Evolutionary conservation across 495 filamentous ascomycete genomes (phyloP).

Genomic region (Penicillium pulvis): DNA sequence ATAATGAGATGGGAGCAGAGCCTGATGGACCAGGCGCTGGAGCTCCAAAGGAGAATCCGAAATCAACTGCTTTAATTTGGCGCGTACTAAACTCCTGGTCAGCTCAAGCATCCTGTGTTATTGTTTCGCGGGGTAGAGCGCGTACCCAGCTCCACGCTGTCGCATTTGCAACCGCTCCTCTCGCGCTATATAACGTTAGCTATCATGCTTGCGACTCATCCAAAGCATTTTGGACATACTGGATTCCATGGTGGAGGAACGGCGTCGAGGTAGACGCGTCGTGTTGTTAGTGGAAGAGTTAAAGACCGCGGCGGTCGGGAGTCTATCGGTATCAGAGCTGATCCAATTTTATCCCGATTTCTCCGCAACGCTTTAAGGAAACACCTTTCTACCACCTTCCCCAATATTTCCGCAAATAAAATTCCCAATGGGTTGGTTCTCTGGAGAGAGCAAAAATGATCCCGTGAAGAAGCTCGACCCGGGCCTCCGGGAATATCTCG

Average conservation of each 20-base stretch:
- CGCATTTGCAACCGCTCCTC: constrained; percentile 59
- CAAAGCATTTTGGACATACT: constrained; percentile 34
- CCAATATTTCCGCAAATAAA: neutral
- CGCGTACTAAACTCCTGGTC: constrained; percentile 38
- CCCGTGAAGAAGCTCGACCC: constrained; percentile 84
- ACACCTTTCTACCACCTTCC: constrained; percentile 8
- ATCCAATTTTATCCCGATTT: constrained; percentile 36
- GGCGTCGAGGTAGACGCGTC: constrained; percentile 41
- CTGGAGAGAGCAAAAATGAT: constrained; percentile 59
- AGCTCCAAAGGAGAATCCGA: constrained; percentile 53
- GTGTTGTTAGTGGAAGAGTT: constrained; percentile 28
- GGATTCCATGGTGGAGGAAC: constrained; percentile 43
- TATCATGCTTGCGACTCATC: constrained; percentile 16
- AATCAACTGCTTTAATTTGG: constrained; percentile 50
- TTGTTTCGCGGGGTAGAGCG: constrained; percentile 37
- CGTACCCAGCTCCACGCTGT: constrained; percentile 61
- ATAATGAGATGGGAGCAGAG: constrained; percentile 19
- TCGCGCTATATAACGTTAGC: constrained; percentile 41
- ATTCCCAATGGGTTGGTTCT: constrained; percentile 68
- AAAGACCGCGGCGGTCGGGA: constrained; percentile 25
- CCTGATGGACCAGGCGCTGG: constrained; percentile 12
- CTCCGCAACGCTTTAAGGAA: constrained; percentile 27
- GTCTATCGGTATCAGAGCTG: constrained; percentile 21
- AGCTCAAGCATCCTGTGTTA: constrained; percentile 23
- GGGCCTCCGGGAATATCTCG: constrained; percentile 78